Conservation (phyloP, 1,284 basidiomycete species). For the Pseudozyma hubeiensis region DNA sequence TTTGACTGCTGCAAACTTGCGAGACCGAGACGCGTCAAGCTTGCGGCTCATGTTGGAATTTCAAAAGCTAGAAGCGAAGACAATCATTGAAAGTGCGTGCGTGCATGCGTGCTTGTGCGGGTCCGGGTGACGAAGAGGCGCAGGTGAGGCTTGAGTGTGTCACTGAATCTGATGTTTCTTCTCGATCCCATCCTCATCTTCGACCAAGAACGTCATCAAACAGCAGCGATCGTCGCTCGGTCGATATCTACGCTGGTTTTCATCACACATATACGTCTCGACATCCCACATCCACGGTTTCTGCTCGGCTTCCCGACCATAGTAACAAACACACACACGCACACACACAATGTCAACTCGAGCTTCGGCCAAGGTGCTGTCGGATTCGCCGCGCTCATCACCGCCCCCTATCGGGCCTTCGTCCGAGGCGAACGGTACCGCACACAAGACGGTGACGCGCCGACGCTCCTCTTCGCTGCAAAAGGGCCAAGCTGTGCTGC, state of each 20-base stretch:
- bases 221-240: too few relatives aligned
- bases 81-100: not conserved
- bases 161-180: not conserved
- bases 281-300: too few relatives aligned
- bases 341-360: conserved; percentile 20
- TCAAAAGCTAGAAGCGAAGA: not conserved
- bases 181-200: too few relatives aligned
- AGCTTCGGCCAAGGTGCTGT: conserved; percentile 23
- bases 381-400: conserved; percentile 41
- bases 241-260: too few relatives aligned
- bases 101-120: not conserved
- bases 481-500: conserved; percentile 65
- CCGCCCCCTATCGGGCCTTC: conserved; percentile 18
- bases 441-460: conserved; percentile 24
- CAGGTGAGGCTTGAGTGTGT: not conserved
- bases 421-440: conserved; percentile 1
- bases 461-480: conserved; percentile 61
- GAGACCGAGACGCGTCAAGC: too few relatives aligned
- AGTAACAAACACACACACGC: too few relatives aligned
- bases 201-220: too few relatives aligned
- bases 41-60: not conserved
- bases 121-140: conserved; percentile 7
- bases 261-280: too few relatives aligned
- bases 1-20: too few relatives aligned
- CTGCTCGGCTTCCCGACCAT: too few relatives aligned